A percentile compares a stretch with the other conserved stretches of the same genome.
phyloP scores from a whole-genome alignment of 768 basidiomycete species.

The Russula foetens region DNA sequence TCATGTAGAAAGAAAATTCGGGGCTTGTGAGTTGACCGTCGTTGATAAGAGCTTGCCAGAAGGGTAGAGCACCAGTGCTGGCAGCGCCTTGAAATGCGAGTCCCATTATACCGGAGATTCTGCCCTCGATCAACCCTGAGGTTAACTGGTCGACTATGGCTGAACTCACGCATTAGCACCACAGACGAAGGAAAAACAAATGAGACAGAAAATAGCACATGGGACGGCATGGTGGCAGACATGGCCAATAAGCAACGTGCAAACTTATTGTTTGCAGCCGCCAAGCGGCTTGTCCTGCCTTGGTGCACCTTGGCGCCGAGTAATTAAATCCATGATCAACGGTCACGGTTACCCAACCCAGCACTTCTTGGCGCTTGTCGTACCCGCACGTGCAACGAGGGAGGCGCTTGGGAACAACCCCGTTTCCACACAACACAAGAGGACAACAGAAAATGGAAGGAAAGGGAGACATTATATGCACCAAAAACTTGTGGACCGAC shows the following conservation, averaged over 20 bases:
- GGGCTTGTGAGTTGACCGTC: conserved; percentile 34
- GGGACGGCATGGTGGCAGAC: no score
- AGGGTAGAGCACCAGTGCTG: conserved; percentile 45
- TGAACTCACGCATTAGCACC: not conserved
- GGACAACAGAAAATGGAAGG: not conserved
- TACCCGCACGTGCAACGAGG: not conserved
- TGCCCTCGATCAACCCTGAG: conserved; percentile 36
- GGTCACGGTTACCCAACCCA: conserved; percentile 34
- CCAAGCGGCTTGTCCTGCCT: no score
- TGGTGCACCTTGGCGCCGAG: not conserved
- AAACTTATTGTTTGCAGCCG: no score
- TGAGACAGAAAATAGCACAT: not conserved
- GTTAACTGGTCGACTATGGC: conserved; percentile 49
- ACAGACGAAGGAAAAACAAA: not conserved
- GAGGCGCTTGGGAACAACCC: no score
- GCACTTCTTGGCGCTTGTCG: not conserved
- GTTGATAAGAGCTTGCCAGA: conserved; percentile 52
- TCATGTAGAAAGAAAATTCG: conserved; percentile 60
- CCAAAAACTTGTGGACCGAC: conserved; percentile 44
- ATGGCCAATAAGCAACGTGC: no score
- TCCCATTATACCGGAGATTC: conserved; percentile 66
- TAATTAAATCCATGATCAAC: no score
- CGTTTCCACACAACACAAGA: not conserved
- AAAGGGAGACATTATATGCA: not conserved
- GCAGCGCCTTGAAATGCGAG: conserved; percentile 60